A percentile compares a stretch with the other conserved stretches of the same genome.
phyloP scores from a whole-genome alignment of 805 yeast species.

The Candida sphagnicola region DNA sequence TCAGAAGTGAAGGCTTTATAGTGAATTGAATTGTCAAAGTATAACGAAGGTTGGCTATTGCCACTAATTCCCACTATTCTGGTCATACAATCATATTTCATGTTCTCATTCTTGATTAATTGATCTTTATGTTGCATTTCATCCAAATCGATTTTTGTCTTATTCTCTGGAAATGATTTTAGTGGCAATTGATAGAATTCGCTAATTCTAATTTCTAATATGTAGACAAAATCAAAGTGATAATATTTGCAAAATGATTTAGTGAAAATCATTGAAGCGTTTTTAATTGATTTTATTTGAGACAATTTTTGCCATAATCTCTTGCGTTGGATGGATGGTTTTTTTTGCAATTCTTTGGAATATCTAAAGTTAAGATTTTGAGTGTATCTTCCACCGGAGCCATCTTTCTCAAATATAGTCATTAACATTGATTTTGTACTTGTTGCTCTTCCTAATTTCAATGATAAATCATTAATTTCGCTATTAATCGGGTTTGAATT shows the following conservation, averaged over 20 bases:
- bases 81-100: slow-evolving; percentile 38
- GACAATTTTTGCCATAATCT: slow-evolving; percentile 33
- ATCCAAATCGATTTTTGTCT: slow-evolving; percentile 42
- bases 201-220: slow-evolving; percentile 48
- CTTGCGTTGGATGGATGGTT: slow-evolving; percentile 5
- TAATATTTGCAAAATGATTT: slow-evolving; percentile 30
- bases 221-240: slow-evolving; percentile 42
- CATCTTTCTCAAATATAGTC: slow-evolving; percentile 59
- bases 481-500: slow-evolving; percentile 9
- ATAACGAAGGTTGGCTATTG: slow-evolving; percentile 15
- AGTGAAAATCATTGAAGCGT: slow-evolving; percentile 41
- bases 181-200: slow-evolving; percentile 40
- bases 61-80: slow-evolving; percentile 45
- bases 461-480: slow-evolving; percentile 27
- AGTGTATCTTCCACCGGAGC: slow-evolving; percentile 59
- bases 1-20: slow-evolving; percentile 46
- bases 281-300: slow-evolving; percentile 35
- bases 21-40: slow-evolving; percentile 37
- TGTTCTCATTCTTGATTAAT: slow-evolving; percentile 19
- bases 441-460: slow-evolving; percentile 56
- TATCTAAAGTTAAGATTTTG: slow-evolving; percentile 46
- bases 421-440: slow-evolving; percentile 22
- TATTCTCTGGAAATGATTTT: slow-evolving; percentile 41
- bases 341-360: slow-evolving; percentile 17
- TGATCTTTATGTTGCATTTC: slow-evolving; percentile 35